Evolutionary conservation across 192 early-diverging fungal genomes (phyloP).

Genomic region (Chytriomyces confervae): DNA sequence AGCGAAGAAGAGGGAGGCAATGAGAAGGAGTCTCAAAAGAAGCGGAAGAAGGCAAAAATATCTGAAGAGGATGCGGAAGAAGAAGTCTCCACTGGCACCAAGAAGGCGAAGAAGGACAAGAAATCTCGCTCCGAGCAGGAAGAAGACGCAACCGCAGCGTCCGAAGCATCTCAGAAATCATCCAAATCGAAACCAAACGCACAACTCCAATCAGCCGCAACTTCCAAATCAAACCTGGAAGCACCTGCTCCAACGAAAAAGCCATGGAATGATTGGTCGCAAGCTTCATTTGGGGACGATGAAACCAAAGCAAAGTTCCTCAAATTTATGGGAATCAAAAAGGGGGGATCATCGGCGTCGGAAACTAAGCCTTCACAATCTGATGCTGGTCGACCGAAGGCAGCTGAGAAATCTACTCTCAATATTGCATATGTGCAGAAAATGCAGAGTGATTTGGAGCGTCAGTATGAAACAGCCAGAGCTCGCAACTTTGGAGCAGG

Average conservation of each 20-base stretch:
- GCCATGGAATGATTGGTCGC: constrained; percentile 31
- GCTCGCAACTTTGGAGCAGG: constrained; percentile 24
- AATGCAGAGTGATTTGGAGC: constrained; percentile 24
- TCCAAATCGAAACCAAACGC: neutral
- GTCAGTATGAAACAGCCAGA: constrained; percentile 22
- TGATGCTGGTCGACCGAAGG: constrained; percentile 2
- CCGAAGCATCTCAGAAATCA: constrained; percentile 1
- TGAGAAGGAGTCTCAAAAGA: neutral
- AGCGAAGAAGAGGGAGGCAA: neutral
- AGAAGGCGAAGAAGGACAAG: neutral
- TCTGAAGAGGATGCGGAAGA: neutral
- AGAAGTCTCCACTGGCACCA: neutral
- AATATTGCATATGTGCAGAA: constrained; percentile 5
- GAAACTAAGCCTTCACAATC: neutral
- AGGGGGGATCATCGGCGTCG: neutral
- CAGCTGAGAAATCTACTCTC: constrained; percentile 10
- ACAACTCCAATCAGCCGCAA: constrained; percentile 2
- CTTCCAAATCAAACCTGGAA: neutral
- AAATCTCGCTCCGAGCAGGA: neutral
- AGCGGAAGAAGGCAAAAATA: constrained; percentile 1
- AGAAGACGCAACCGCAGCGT: neutral
- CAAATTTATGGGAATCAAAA: constrained; percentile 1
- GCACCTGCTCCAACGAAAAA: constrained; percentile 7
- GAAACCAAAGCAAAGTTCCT: constrained; percentile 4
- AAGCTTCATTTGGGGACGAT: constrained; percentile 24